Evolutionary conservation across 176 grass and related monocot species (phyloP).

Genomic region (Aegilops longissima): DNA sequence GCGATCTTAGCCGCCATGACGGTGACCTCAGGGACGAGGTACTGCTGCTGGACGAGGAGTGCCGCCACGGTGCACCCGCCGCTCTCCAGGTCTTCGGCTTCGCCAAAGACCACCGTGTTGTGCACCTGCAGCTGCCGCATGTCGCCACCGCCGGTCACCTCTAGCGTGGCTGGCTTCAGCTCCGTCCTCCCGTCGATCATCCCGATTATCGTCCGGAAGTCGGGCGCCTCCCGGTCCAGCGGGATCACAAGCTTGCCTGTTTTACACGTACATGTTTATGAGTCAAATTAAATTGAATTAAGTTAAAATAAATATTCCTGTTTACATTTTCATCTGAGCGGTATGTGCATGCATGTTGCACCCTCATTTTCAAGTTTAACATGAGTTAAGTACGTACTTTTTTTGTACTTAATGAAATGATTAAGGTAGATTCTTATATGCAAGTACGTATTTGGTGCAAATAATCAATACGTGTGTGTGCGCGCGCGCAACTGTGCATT

Average conservation of each 20-base stretch:
- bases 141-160: not conserved
- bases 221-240: slow-evolving; percentile 13
- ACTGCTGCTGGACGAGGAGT: slow-evolving; percentile 9
- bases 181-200: slow-evolving; percentile 50
- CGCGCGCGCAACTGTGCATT: not conserved
- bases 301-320: no score
- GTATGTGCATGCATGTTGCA: no score
- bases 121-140: slow-evolving; percentile 8
- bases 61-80: not conserved
- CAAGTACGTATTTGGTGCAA: no score
- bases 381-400: no score
- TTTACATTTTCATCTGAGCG: no score
- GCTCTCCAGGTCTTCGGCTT: slow-evolving; percentile 14
- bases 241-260: slow-evolving; percentile 57
- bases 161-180: slow-evolving; percentile 19
- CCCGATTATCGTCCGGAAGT: slow-evolving; percentile 55
- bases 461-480: no score
- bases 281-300: no score
- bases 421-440: not conserved
- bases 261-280: no score
- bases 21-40: slow-evolving; percentile 33
- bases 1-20: slow-evolving; percentile 47
- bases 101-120: not conserved
- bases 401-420: not conserved
- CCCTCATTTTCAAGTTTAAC: no score